phyloP scores from a whole-genome alignment of 2,329 filamentous ascomycete genomes.

The Juglanconis oblonga region DNA sequence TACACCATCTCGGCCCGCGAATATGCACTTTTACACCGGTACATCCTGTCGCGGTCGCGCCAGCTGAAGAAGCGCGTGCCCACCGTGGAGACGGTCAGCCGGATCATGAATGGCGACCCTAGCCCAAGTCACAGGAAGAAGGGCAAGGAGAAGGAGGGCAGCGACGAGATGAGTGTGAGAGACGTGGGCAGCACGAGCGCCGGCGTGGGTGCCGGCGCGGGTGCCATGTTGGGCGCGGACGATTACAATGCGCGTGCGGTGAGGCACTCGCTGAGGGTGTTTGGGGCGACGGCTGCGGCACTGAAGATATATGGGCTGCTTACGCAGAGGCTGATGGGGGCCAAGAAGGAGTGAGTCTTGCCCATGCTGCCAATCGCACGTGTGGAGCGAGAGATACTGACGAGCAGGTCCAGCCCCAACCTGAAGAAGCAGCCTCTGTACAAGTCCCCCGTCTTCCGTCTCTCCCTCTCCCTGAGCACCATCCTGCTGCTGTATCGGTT shows the following conservation, averaged over 20 bases:
- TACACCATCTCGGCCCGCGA: constrained; percentile 84
- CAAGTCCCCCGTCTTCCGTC: constrained; percentile 67
- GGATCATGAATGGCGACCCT: constrained; percentile 45
- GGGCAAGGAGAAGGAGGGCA: constrained; percentile 22
- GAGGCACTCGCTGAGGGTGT: constrained; percentile 68
- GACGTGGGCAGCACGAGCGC: constrained; percentile 17
- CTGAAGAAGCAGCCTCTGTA: constrained; percentile 51
- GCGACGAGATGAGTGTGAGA: background rate
- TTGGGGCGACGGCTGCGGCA: constrained; percentile 59
- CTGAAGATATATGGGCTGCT: constrained; percentile 62
- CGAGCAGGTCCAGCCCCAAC: constrained; percentile 14
- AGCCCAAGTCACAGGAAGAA: constrained; percentile 22
- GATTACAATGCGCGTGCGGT: constrained; percentile 70
- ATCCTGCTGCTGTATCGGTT: constrained; percentile 87
- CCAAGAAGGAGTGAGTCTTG: constrained; percentile 41
- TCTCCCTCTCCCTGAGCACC: constrained; percentile 79
- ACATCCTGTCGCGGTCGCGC: constrained; percentile 71
- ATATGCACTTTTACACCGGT: constrained; percentile 80
- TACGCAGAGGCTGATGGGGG: constrained; percentile 43
- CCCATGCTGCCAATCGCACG: background rate
- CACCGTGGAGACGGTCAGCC: constrained; percentile 53
- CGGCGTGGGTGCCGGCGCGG: constrained; percentile 16
- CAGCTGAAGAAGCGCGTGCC: constrained; percentile 54
- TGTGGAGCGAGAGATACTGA: constrained; percentile 24
- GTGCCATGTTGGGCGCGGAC: constrained; percentile 41